These are phyloP conservation scores for Candida suzukii DNA, from an alignment of 805 yeast genomes.

Conservation along the genomic window DNA sequence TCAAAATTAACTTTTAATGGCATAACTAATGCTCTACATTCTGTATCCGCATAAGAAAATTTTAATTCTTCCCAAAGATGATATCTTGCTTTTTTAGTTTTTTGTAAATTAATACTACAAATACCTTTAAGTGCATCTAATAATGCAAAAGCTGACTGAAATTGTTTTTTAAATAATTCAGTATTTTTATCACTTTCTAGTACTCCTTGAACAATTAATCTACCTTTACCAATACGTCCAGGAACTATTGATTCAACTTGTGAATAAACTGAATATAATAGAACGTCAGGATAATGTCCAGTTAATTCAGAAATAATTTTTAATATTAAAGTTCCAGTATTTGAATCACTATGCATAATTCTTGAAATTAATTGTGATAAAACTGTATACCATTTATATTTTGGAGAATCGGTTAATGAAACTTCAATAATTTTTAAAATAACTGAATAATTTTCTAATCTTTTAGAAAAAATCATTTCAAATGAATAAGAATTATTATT, in stretches of 20 bases:
- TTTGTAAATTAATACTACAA: slow-evolving; percentile 33
- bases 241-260: slow-evolving; percentile 52
- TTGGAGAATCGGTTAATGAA: slow-evolving; percentile 33
- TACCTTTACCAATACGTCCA: slow-evolving; percentile 40
- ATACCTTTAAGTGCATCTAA: slow-evolving; percentile 36
- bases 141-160: slow-evolving; percentile 24
- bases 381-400: slow-evolving; percentile 70
- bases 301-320: slow-evolving; percentile 53
- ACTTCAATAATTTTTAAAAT: slow-evolving; percentile 44
- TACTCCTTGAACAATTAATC: slow-evolving; percentile 31
- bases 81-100: slow-evolving; percentile 25
- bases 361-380: slow-evolving; percentile 83
- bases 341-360: slow-evolving; percentile 52
- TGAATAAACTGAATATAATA: slow-evolving; percentile 79
- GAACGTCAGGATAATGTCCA: slow-evolving; percentile 66
- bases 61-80: slow-evolving; percentile 35
- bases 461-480: slow-evolving; percentile 19
- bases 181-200: slow-evolving; percentile 12
- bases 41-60: slow-evolving; percentile 22
- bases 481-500: slow-evolving; percentile 20
- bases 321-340: slow-evolving; percentile 48
- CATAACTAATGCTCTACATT: slow-evolving; percentile 46
- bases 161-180: slow-evolving; percentile 12
- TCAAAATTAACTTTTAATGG: slow-evolving; percentile 71
- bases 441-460: slow-evolving; percentile 32